Conservation (phyloP, 345 rosid species). For the Linum trigynum region DNA sequence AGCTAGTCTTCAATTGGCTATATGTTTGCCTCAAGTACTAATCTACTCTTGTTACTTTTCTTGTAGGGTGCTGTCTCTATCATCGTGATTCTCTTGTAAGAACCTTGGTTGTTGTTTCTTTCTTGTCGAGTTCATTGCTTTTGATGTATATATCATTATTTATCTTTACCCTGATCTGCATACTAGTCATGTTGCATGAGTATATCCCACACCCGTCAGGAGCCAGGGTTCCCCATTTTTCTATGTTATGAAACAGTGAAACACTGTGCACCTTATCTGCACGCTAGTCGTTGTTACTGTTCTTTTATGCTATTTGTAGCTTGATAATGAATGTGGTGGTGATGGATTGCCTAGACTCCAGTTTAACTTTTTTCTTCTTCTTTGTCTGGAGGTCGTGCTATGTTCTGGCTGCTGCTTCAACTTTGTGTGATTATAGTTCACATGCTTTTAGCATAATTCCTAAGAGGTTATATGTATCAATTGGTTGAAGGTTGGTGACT, state of each 20-base stretch:
- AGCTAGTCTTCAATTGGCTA: not conserved
- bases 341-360: no score
- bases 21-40: not conserved
- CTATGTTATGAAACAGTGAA: not conserved
- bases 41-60: slow-evolving; percentile 17
- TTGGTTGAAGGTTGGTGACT: no score
- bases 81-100: slow-evolving; percentile 34
- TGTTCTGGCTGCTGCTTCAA: no score
- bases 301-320: no score
- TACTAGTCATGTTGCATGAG: not conserved
- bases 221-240: not conserved
- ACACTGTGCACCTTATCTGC: no score
- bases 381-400: no score
- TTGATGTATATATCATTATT: not conserved
- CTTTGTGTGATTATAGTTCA: no score
- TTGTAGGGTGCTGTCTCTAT: slow-evolving; percentile 28
- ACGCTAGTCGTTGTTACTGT: no score
- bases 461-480: no score
- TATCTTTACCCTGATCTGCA: not conserved
- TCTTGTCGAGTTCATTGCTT: not conserved
- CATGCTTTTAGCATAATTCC: no score
- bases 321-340: no score
- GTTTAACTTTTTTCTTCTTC: no score
- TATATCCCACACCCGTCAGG: not conserved
- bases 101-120: slow-evolving; percentile 12